Evolutionary conservation across 73 alveolate genomes (phyloP).

Genomic region (Symbiodinium natans): DNA sequence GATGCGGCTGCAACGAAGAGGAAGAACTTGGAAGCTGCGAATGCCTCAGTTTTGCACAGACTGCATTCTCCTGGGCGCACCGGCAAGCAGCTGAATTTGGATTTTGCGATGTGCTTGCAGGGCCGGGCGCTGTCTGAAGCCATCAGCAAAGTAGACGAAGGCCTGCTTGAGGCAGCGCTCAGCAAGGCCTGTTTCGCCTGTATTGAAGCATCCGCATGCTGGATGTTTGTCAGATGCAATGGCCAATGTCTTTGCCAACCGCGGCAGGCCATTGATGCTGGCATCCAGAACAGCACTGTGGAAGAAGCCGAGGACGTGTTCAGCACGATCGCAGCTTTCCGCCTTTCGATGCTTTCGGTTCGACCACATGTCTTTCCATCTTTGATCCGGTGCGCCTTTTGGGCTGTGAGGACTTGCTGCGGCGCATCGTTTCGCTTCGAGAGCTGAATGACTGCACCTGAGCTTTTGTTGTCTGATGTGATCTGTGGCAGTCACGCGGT

Average conservation of each 20-base stretch:
- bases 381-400: neutral
- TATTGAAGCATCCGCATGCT: too few species aligned
- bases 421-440: conserved; percentile 51
- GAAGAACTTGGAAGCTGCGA: conserved; percentile 44
- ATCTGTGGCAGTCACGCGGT: neutral
- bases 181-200: conserved; percentile 15
- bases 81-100: too few species aligned
- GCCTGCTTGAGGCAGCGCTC: conserved; percentile 40
- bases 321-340: too few species aligned
- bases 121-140: conserved; percentile 64
- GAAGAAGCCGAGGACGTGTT: conserved; percentile 66
- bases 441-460: conserved; percentile 23
- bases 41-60: too few species aligned
- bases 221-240: too few species aligned
- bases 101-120: too few species aligned
- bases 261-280: conserved; percentile 42
- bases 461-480: neutral
- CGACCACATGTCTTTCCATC: neutral
- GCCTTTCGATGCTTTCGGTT: too few species aligned
- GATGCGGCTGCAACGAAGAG: conserved; percentile 45
- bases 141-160: conserved; percentile 41
- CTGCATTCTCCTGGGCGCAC: too few species aligned
- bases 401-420: neutral
- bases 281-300: conserved; percentile 61
- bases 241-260: too few species aligned